phyloP scores from a whole-genome alignment of 331 rosid genomes.

The Pyrus hybrid region DNA sequence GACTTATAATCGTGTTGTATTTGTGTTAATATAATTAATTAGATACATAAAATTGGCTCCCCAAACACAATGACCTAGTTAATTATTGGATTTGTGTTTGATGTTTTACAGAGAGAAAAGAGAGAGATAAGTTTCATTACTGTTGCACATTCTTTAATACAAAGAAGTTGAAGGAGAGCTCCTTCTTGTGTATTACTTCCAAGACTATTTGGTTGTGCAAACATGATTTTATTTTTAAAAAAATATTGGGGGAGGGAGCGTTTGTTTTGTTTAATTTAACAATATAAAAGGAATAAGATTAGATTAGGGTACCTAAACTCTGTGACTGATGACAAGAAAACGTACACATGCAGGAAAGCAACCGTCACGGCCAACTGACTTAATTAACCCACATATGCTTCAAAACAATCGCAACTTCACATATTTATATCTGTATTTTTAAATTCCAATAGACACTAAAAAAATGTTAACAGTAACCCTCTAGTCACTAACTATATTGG shows the following conservation, averaged over 20 bases:
- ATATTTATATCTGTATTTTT: too few relatives aligned
- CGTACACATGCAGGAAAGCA: conserved; percentile 24
- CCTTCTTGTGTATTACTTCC: conserved; percentile 19
- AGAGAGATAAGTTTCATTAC: conserved; percentile 30
- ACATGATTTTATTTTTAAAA: too few relatives aligned
- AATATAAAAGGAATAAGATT: too few relatives aligned
- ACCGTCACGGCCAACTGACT: too few relatives aligned
- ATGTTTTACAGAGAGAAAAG: conserved; percentile 30
- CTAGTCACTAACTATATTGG: too few relatives aligned
- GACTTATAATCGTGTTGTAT: neutral
- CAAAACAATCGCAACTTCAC: too few relatives aligned
- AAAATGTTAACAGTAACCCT: too few relatives aligned
- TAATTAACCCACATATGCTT: too few relatives aligned
- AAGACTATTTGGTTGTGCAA: too few relatives aligned
- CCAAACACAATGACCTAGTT: neutral
- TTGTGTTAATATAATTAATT: neutral
- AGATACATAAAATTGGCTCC: neutral
- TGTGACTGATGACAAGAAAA: neutral
- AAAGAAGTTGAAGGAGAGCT: conserved; percentile 20
- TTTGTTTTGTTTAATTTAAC: too few relatives aligned
- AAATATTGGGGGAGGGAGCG: too few relatives aligned
- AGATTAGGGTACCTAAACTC: neutral
- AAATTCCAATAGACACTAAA: too few relatives aligned
- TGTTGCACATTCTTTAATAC: conserved; percentile 34
- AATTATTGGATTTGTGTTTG: neutral